Evolutionary conservation across 495 filamentous ascomycete species (phyloP).

Genomic region (Podospora anserina): DNA sequence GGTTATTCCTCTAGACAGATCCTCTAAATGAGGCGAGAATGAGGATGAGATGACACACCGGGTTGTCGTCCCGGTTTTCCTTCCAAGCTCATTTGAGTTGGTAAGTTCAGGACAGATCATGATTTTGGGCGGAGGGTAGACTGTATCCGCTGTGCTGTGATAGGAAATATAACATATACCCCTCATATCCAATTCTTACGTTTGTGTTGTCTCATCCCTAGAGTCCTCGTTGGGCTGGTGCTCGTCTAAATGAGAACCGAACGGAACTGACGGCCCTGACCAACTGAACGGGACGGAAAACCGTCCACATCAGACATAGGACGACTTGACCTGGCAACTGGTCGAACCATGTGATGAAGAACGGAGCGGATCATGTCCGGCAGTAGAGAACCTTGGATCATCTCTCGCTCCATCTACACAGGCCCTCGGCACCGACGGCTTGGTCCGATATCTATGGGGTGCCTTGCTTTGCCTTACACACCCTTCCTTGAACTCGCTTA

Average conservation of each 20-base stretch:
- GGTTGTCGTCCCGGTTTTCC: not conserved
- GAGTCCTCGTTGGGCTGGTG: not conserved
- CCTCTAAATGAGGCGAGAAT: not conserved
- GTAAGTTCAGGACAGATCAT: not conserved
- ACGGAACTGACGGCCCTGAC: not conserved
- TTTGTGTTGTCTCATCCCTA: not conserved
- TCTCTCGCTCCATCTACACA: not conserved
- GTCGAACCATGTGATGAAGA: not conserved
- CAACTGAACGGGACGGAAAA: not conserved
- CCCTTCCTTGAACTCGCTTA: not conserved
- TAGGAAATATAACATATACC: not conserved
- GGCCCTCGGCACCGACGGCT: constrained; percentile 4
- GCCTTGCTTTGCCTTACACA: not conserved
- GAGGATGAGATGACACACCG: not conserved
- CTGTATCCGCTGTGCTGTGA: not conserved
- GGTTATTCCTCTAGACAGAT: not conserved
- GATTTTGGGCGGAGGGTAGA: not conserved
- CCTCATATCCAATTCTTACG: not conserved
- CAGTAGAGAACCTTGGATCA: not conserved
- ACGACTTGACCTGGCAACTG: not conserved
- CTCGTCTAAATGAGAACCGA: not conserved
- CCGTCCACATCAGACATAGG: not conserved
- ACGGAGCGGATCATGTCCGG: not conserved
- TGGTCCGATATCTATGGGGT: not conserved
- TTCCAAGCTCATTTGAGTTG: not conserved